Conservation (phyloP, 2,329 filamentous ascomycete genomes). For the Colletotrichum siamense region DNA sequence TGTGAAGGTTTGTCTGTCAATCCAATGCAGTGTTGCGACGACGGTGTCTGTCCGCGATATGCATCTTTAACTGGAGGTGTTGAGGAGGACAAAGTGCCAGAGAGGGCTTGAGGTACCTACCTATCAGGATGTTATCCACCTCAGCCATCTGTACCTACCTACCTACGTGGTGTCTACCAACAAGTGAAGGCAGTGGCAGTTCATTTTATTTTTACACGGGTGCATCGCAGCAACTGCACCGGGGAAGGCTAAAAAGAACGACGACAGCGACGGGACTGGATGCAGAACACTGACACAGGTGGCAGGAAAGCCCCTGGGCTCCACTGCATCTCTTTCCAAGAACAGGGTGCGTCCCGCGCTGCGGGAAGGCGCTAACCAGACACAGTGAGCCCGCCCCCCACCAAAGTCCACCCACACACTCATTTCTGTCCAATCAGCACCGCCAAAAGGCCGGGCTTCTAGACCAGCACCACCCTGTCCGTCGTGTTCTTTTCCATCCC, state of each 20-base stretch:
- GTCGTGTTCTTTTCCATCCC: conserved; percentile 9
- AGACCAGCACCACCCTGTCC: conserved; percentile 4
- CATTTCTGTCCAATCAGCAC: background rate
- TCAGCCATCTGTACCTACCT: background rate
- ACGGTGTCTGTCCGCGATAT: background rate
- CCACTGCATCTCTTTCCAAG: conserved; percentile 5
- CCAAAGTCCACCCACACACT: background rate
- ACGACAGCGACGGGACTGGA: background rate
- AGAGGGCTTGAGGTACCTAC: no score
- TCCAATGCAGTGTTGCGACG: background rate
- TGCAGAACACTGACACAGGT: background rate
- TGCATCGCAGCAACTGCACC: background rate
- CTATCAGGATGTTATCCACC: background rate
- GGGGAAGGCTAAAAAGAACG: background rate
- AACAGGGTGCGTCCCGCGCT: conserved; percentile 14
- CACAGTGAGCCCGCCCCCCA: background rate
- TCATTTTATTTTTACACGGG: background rate
- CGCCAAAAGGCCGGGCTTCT: background rate
- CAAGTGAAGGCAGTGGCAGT: background rate
- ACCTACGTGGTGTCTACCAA: background rate
- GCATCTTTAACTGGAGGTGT: background rate
- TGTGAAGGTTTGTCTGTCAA: background rate
- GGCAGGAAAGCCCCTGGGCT: conserved; percentile 12
- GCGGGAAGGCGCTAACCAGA: conserved; percentile 15
- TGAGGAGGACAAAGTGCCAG: background rate